phyloP scores from a whole-genome alignment of 176 grass and related monocot genomes.

The Tuctoria greenei region DNA sequence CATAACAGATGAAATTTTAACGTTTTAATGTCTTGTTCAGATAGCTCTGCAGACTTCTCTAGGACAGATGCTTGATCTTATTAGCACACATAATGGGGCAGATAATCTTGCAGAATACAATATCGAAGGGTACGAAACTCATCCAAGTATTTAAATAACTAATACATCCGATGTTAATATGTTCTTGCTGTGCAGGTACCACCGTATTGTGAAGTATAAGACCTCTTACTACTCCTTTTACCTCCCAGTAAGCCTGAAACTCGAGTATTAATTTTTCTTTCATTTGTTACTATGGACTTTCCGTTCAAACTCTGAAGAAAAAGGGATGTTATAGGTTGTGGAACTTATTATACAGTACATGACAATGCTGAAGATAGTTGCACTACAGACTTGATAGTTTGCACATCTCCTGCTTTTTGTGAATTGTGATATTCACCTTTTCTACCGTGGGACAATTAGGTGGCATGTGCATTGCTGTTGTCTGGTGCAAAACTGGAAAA shows the following conservation, averaged over 20 bases:
- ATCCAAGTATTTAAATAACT: background rate
- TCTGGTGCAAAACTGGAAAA: slow-evolving; percentile 36
- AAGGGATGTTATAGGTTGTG: background rate
- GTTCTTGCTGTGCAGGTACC: slow-evolving; percentile 38
- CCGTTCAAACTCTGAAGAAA: background rate
- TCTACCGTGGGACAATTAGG: slow-evolving; percentile 22
- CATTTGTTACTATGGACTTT: background rate
- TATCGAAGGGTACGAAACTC: slow-evolving; percentile 42
- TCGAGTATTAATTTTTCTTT: background rate
- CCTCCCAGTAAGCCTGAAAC: slow-evolving; percentile 49
- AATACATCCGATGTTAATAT: background rate
- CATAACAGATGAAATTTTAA: background rate
- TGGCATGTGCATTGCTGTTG: slow-evolving; percentile 50
- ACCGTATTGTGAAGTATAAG: slow-evolving; percentile 63
- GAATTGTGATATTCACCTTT: background rate
- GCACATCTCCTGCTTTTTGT: background rate
- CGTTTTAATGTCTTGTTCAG: slow-evolving; percentile 30
- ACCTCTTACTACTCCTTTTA: slow-evolving; percentile 69
- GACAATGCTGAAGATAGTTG: background rate
- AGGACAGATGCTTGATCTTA: slow-evolving; percentile 68
- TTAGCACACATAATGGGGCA: slow-evolving; percentile 46
- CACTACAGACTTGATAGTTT: background rate
- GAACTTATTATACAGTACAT: background rate
- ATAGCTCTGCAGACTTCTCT: slow-evolving; percentile 51
- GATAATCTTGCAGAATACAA: slow-evolving; percentile 48